Percentiles rank a stretch among this genome's conserved stretches.
phyloP scores from a whole-genome alignment of 2,329 filamentous ascomycete genomes.

The Fusarium agapanthi region DNA sequence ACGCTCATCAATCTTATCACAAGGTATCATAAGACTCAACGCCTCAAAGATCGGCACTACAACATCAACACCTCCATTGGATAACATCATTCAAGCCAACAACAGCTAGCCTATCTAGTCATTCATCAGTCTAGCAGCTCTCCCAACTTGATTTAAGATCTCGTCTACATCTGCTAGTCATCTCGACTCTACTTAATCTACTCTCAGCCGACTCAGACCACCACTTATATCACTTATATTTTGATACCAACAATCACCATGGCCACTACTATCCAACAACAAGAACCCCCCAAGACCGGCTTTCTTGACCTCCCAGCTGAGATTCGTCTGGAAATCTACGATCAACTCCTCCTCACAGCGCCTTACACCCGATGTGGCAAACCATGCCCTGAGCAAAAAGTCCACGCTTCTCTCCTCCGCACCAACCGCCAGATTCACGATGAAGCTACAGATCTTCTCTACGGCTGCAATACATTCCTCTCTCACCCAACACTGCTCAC shows the following conservation, averaged over 20 bases:
- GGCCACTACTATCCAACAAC: slow-evolving; percentile 30
- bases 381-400: slow-evolving; percentile 22
- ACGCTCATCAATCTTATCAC: slow-evolving; percentile 13
- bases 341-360: slow-evolving; percentile 51
- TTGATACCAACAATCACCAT: slow-evolving; percentile 25
- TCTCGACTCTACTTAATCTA: slow-evolving; percentile 2
- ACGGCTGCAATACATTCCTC: slow-evolving; percentile 54
- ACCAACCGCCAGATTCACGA: slow-evolving; percentile 52
- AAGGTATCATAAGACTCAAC: slow-evolving; percentile 12
- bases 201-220: not conserved
- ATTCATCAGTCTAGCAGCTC: slow-evolving; percentile 15
- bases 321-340: slow-evolving; percentile 58
- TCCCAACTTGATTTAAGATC: slow-evolving; percentile 20
- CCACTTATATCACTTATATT: not conserved
- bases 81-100: slow-evolving; percentile 11
- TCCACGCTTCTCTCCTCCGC: slow-evolving; percentile 53
- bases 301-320: slow-evolving; percentile 56
- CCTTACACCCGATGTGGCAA: slow-evolving; percentile 41
- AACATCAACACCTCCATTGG: slow-evolving; percentile 19
- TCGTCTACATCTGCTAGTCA: not conserved
- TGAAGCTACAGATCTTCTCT: slow-evolving; percentile 54
- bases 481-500: slow-evolving; percentile 53
- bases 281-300: slow-evolving; percentile 30
- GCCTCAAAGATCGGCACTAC: slow-evolving; percentile 25
- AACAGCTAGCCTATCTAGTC: slow-evolving; percentile 1